Percentiles rank a stretch among this genome's conserved stretches.
Conservation (phyloP, 768 basidiomycete species). For the Leucocoprinus birnbaumii region DNA sequence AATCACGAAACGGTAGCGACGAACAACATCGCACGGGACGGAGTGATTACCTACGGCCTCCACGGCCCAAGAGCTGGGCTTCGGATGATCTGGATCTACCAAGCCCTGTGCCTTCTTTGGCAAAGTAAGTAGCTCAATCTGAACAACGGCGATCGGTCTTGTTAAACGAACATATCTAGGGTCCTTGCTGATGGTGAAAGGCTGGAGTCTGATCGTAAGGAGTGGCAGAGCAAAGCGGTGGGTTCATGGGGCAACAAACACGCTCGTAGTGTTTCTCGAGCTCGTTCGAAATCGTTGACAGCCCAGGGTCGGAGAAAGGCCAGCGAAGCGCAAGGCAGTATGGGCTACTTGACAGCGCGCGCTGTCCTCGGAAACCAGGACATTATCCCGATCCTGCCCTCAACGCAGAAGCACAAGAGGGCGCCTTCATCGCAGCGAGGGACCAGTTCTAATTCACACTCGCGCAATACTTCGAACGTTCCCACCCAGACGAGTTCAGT, state of each 20-base stretch:
- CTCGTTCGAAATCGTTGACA: conserved; percentile 57
- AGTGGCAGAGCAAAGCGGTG: conserved; percentile 64
- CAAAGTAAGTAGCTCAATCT: conserved; percentile 31
- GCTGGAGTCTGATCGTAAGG: conserved; percentile 59
- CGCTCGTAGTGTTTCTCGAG: conserved; percentile 58
- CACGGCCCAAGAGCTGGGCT: conserved; percentile 58
- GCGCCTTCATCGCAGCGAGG: conserved; percentile 3
- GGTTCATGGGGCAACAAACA: conserved; percentile 64
- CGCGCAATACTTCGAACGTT: background rate
- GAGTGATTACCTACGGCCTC: conserved; percentile 16
- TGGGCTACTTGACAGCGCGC: conserved; percentile 65
- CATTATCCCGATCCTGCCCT: conserved; percentile 37
- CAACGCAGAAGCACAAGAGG: conserved; percentile 13
- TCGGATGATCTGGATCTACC: conserved; percentile 57
- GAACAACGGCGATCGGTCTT: background rate
- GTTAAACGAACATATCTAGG: conserved; percentile 31
- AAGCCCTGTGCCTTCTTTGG: conserved; percentile 58
- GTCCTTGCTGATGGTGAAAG: conserved; percentile 64
- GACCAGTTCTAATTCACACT: conserved; percentile 3
- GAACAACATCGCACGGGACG: conserved; percentile 4
- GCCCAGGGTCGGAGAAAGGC: conserved; percentile 26
- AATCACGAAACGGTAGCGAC: background rate
- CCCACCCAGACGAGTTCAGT: conserved; percentile 8
- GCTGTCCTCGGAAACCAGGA: conserved; percentile 67
- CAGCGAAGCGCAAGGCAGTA: conserved; percentile 26